Percentiles rank a stretch among this genome's conserved stretches.
These are phyloP conservation scores for Stylosanthes scabra DNA, from an alignment of 331 rosid genomes.

Conservation along the genomic window DNA sequence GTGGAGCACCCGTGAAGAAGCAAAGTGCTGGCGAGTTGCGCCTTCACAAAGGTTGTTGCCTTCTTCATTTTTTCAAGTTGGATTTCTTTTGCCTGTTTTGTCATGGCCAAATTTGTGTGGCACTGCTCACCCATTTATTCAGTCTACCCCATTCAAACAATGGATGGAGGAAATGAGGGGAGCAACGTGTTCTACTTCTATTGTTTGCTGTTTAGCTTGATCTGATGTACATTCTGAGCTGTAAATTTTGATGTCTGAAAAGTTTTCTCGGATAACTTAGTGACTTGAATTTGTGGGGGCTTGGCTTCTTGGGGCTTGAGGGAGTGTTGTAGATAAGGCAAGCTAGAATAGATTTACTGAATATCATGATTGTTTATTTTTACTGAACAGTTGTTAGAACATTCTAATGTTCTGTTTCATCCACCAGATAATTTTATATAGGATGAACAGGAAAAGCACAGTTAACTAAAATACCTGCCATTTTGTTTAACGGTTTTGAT, in stretches of 20 bases:
- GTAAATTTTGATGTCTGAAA: background rate
- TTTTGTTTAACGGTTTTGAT: background rate
- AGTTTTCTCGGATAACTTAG: conserved; percentile 4
- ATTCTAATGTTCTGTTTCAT: background rate
- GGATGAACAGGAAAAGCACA: conserved; percentile 8
- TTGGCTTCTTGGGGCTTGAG: too few species aligned
- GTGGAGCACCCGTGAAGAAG: conserved; percentile 67
- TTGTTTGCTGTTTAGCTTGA: conserved; percentile 1
- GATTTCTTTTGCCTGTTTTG: background rate
- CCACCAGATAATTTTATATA: conserved; percentile 1
- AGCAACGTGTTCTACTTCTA: background rate
- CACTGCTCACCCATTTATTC: background rate
- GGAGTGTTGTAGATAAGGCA: too few species aligned
- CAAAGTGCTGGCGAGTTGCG: conserved; percentile 94
- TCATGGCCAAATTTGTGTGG: conserved; percentile 16
- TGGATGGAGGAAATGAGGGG: background rate
- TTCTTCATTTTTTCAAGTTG: background rate
- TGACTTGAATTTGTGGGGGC: background rate
- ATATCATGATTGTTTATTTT: conserved; percentile 24
- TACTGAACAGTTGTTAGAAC: conserved; percentile 1
- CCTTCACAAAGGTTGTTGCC: conserved; percentile 75
- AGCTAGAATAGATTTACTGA: background rate
- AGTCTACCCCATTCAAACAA: background rate
- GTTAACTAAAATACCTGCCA: background rate
- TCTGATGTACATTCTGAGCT: background rate